Evolutionary conservation across 2,329 filamentous ascomycete species (phyloP).

Genomic region (Apiospora rasikravindrae): DNA sequence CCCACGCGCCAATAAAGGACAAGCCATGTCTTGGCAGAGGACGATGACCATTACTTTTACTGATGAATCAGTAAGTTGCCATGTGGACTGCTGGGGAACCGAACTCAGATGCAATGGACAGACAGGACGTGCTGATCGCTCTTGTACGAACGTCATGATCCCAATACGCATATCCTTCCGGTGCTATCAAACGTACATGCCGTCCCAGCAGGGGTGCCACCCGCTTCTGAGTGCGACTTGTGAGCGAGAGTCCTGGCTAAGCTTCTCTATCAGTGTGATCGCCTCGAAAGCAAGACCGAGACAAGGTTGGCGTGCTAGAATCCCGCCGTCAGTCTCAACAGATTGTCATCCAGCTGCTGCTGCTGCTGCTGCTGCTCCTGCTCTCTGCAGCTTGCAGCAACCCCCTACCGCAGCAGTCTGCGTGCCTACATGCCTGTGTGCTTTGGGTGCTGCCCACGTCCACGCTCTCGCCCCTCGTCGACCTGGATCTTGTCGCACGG

Average conservation of each 20-base stretch:
- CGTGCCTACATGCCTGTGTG: neutral
- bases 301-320: slow-evolving; percentile 11
- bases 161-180: neutral
- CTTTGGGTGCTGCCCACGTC: neutral
- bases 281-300: neutral
- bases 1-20: neutral
- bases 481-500: neutral
- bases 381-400: neutral
- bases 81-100: neutral
- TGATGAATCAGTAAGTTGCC: neutral
- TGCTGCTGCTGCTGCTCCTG: neutral
- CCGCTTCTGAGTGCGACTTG: slow-evolving; percentile 1
- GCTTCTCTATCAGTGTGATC: slow-evolving; percentile 7
- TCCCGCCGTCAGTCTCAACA: slow-evolving; percentile 13
- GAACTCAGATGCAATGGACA: neutral
- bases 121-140: neutral
- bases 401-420: neutral
- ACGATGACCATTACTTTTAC: neutral
- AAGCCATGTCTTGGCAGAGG: neutral
- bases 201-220: neutral
- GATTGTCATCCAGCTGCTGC: neutral
- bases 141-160: neutral
- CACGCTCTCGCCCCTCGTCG: neutral
- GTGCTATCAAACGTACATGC: neutral
- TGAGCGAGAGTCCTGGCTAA: slow-evolving; percentile 8